Conservation (phyloP, 768 basidiomycete genomes). For the Mycena sanguinolenta region DNA sequence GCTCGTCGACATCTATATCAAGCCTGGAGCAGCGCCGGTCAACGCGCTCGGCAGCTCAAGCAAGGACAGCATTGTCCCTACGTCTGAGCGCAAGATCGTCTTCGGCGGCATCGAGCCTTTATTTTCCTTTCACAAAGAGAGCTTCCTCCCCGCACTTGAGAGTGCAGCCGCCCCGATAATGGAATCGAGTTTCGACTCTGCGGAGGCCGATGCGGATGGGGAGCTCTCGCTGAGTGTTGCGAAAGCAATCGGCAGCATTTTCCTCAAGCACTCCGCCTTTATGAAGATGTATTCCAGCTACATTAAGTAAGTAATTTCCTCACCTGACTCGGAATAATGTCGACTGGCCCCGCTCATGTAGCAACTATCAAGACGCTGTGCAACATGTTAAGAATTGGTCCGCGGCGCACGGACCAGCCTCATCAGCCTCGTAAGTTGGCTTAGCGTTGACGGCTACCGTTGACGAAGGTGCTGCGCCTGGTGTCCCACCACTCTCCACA, state of each 20-base stretch:
- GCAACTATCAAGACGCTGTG: constrained; percentile 95
- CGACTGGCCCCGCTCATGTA: constrained; percentile 45
- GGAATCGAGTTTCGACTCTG: constrained; percentile 57
- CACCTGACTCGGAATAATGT: constrained; percentile 18
- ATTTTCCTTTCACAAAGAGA: constrained; percentile 92
- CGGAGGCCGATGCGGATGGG: constrained; percentile 76
- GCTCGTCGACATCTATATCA: constrained; percentile 95
- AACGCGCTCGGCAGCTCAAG: constrained; percentile 77
- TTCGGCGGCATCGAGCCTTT: constrained; percentile 92
- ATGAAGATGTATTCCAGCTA: constrained; percentile 99
- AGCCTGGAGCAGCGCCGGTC: constrained; percentile 80
- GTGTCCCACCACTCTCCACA: constrained; percentile 72
- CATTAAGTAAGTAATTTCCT: constrained; percentile 81
- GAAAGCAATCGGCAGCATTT: constrained; percentile 87
- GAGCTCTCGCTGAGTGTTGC: constrained; percentile 81
- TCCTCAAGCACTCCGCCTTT: constrained; percentile 94
- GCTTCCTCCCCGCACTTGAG: constrained; percentile 93
- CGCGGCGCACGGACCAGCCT: constrained; percentile 63
- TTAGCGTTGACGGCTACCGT: constrained; percentile 65
- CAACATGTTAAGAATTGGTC: constrained; percentile 92
- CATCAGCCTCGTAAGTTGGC: constrained; percentile 72
- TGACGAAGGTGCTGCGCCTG: constrained; percentile 49
- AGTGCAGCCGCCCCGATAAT: constrained; percentile 79
- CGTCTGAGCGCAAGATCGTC: constrained; percentile 88
- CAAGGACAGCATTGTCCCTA: constrained; percentile 89